Conservation (phyloP, 805 yeast species). For the Pichia sporocuriosa region DNA sequence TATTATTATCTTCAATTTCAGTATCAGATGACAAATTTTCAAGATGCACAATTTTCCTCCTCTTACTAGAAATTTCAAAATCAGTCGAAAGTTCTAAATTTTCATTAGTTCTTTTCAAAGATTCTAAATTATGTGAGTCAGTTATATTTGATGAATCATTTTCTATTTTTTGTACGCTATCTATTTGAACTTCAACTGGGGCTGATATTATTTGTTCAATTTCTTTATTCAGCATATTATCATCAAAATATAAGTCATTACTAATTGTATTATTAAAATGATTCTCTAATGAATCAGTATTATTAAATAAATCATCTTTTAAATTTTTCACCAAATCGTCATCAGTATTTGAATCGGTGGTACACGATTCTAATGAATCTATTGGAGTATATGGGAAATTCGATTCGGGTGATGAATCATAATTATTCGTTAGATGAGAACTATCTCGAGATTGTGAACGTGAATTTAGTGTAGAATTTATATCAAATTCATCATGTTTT, state of each 20-base stretch:
- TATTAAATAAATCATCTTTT: conserved; percentile 1
- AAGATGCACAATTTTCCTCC: not conserved
- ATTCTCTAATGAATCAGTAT: not conserved
- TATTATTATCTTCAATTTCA: too few relatives aligned
- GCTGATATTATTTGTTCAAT: conserved; percentile 2
- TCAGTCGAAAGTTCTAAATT: too few relatives aligned
- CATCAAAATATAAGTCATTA: not conserved
- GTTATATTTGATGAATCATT: not conserved
- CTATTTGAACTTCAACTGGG: not conserved
- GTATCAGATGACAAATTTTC: conserved; percentile 1
- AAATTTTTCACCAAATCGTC: conserved; percentile 5
- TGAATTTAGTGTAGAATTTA: not conserved
- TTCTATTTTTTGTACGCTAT: not conserved
- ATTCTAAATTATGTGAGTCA: not conserved
- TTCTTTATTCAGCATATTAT: not conserved
- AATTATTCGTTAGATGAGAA: conserved; percentile 3
- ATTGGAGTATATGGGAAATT: conserved; percentile 18
- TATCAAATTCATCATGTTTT: not conserved
- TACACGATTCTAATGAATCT: conserved; percentile 18
- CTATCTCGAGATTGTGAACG: conserved; percentile 1
- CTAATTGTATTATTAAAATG: not conserved
- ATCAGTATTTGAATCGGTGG: conserved; percentile 6
- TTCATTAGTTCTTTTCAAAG: not conserved
- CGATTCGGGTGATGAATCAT: conserved; percentile 15
- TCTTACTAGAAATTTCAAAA: too few relatives aligned